These are phyloP conservation scores for Magnusiomyces ingens DNA, from an alignment of 1,139 yeast genomes.

Conservation along the genomic window DNA sequence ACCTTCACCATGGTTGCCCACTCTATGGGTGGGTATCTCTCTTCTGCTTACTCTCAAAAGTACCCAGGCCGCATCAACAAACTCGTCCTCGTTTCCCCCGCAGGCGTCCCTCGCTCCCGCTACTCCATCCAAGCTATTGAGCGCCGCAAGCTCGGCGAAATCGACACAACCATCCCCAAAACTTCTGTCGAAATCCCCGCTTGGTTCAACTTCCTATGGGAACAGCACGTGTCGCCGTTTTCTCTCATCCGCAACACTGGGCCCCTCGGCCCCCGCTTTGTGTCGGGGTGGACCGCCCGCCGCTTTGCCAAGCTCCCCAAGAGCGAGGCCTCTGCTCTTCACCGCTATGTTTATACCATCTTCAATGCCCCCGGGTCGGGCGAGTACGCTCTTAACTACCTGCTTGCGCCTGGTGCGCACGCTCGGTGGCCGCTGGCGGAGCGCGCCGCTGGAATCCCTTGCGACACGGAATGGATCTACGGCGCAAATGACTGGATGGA, in stretches of 20 bases:
- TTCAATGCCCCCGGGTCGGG: conserved; percentile 58
- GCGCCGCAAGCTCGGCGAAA: not conserved
- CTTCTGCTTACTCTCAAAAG: conserved; percentile 68
- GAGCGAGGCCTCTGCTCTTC: conserved; percentile 30
- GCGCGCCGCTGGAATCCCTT: conserved; percentile 41
- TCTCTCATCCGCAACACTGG: conserved; percentile 25
- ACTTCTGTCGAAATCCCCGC: conserved; percentile 13
- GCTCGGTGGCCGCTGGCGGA: conserved; percentile 73
- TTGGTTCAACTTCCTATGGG: conserved; percentile 25
- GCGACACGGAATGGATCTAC: conserved; percentile 54
- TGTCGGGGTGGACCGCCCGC: conserved; percentile 27
- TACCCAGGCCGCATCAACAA: conserved; percentile 63
- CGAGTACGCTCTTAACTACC: conserved; percentile 56
- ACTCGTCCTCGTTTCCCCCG: conserved; percentile 76
- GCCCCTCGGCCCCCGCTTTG: conserved; percentile 28
- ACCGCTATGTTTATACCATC: conserved; percentile 54
- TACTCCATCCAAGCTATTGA: conserved; percentile 25
- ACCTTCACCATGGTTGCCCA: conserved; percentile 78
- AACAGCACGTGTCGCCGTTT: conserved; percentile 27
- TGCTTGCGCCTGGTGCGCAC: conserved; percentile 65
- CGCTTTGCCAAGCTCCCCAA: conserved; percentile 24
- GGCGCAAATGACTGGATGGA: conserved; percentile 91
- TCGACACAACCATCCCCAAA: not conserved
- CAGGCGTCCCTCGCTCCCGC: conserved; percentile 53
- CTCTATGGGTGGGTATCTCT: conserved; percentile 86